Conservation (phyloP, 2,329 filamentous ascomycete genomes). For the Bretziella fagacearum region DNA sequence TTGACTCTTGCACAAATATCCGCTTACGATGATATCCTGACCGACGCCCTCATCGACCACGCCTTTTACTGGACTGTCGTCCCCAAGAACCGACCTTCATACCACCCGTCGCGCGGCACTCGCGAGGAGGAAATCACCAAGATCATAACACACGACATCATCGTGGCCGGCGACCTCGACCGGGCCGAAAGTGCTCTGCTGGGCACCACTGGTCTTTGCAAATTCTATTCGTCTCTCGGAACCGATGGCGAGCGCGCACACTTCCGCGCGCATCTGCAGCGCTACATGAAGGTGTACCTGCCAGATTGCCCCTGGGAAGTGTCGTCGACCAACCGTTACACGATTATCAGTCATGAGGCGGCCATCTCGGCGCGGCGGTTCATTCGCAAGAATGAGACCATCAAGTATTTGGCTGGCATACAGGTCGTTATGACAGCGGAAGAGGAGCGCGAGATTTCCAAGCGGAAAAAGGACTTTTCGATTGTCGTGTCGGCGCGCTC, state of each 20-base stretch:
- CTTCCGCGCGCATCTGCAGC: constrained; percentile 68
- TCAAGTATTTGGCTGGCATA: constrained; percentile 83
- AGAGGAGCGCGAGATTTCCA: constrained; percentile 67
- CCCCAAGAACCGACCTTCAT: constrained; percentile 80
- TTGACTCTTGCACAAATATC: constrained; percentile 77
- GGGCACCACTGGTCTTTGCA: constrained; percentile 53
- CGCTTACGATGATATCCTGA: constrained; percentile 88
- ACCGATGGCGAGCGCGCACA: constrained; percentile 70
- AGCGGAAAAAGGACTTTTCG: constrained; percentile 83
- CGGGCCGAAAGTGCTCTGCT: constrained; percentile 58
- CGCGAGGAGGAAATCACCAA: constrained; percentile 44
- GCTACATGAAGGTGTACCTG: constrained; percentile 84
- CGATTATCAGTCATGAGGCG: constrained; percentile 77
- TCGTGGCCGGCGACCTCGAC: constrained; percentile 55
- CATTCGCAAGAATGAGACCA: constrained; percentile 65
- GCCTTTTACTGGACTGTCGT: constrained; percentile 94
- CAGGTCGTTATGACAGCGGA: constrained; percentile 84
- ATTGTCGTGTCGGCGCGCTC: constrained; percentile 87
- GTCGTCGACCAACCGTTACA: constrained; percentile 80
- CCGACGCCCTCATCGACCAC: constrained; percentile 92
- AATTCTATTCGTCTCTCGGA: constrained; percentile 50
- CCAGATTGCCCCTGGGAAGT: constrained; percentile 94
- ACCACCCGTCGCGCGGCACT: constrained; percentile 67
- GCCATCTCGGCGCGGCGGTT: constrained; percentile 63
- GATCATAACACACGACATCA: constrained; percentile 47